Conservation (phyloP, 148 eudicot genomes). For the Pharnaceum exiguum region DNA sequence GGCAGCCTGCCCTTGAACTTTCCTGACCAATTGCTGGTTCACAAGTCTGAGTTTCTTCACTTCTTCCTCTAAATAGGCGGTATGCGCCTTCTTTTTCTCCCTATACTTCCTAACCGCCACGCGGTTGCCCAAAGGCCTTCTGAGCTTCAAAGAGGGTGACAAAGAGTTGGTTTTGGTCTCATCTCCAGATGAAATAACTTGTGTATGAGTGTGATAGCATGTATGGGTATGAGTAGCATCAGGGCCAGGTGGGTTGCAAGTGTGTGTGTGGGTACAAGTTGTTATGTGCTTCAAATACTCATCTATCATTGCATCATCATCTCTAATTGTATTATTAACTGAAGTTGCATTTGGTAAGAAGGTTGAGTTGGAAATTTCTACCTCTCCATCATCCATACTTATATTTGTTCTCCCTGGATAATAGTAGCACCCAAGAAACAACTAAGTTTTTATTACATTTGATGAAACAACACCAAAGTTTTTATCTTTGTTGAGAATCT, state of each 20-base stretch:
- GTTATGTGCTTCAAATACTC: slow-evolving; percentile 37
- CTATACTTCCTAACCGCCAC: slow-evolving; percentile 72
- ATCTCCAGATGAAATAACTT: slow-evolving; percentile 26
- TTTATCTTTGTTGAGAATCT: slow-evolving; percentile 5
- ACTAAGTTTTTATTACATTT: slow-evolving; percentile 3
- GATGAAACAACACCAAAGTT: not conserved
- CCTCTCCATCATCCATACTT: slow-evolving; percentile 45
- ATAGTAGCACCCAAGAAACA: slow-evolving; percentile 15
- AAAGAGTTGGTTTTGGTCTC: slow-evolving; percentile 17
- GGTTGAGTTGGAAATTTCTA: slow-evolving; percentile 35
- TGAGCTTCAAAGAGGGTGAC: slow-evolving; percentile 11
- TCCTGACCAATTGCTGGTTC: slow-evolving; percentile 44
- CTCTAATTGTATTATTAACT: slow-evolving; percentile 11
- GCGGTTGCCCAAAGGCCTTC: slow-evolving; percentile 47
- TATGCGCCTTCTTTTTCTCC: slow-evolving; percentile 68
- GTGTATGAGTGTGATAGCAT: slow-evolving; percentile 62
- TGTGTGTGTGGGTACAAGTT: slow-evolving; percentile 65
- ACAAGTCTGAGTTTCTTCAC: slow-evolving; percentile 41
- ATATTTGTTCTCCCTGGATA: slow-evolving; percentile 9
- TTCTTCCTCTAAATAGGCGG: slow-evolving; percentile 58
- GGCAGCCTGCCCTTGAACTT: slow-evolving; percentile 37
- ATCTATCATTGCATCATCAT: slow-evolving; percentile 33
- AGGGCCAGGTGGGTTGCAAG: slow-evolving; percentile 63
- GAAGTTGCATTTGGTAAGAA: slow-evolving; percentile 26
- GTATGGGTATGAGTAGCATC: slow-evolving; percentile 53